Evolutionary conservation across 768 basidiomycete genomes (phyloP).

Genomic region (Tricholoma hemisulphureum): DNA sequence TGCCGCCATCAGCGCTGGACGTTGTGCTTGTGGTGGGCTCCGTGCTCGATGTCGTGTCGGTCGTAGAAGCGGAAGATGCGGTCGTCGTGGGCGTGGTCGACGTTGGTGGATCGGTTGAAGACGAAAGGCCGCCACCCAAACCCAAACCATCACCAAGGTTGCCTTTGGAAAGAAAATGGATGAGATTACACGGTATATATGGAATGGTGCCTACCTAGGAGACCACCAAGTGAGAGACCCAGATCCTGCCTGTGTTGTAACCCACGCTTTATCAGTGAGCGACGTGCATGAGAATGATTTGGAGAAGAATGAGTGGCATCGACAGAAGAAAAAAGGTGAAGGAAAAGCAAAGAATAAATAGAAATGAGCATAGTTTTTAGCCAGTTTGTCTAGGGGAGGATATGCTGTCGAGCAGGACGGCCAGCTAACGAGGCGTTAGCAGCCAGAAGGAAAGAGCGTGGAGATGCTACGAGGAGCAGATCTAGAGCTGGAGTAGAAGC

Average conservation of each 20-base stretch:
- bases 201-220: background rate
- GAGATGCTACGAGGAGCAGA: slow-evolving; percentile 4
- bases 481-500: too few species aligned
- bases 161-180: background rate
- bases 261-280: slow-evolving; percentile 24
- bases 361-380: slow-evolving; percentile 28
- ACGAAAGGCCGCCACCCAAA: background rate
- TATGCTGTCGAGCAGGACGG: slow-evolving; percentile 12
- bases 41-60: background rate
- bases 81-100: background rate
- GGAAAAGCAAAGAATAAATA: slow-evolving; percentile 28
- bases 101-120: background rate
- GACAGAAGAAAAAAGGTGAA: slow-evolving; percentile 27
- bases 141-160: background rate
- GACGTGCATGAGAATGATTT: slow-evolving; percentile 32
- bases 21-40: background rate
- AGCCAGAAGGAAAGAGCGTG: slow-evolving; percentile 16
- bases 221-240: background rate
- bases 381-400: background rate
- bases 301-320: slow-evolving; percentile 42
- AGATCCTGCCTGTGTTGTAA: slow-evolving; percentile 13
- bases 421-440: slow-evolving; percentile 8
- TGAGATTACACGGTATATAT: background rate
- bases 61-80: background rate
- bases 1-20: slow-evolving; percentile 1